Conservation (phyloP, 805 yeast genomes). For the Saccharomyces jurei region DNA sequence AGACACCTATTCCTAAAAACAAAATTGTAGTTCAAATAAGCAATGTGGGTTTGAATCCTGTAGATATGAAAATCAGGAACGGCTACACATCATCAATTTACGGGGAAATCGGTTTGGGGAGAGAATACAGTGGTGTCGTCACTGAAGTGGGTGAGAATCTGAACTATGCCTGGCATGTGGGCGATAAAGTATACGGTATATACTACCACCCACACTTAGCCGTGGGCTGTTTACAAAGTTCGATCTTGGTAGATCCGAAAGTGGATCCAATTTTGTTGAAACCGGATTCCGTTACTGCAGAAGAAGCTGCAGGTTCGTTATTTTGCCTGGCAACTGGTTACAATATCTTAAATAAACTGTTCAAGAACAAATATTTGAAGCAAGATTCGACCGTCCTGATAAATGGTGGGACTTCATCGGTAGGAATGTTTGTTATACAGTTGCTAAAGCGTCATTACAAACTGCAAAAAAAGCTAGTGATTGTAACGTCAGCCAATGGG, state of each 20-base stretch:
- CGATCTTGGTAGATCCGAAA: slow-evolving; percentile 46
- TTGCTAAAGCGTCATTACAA: slow-evolving; percentile 44
- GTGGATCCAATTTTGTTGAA: slow-evolving; percentile 41
- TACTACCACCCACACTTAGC: slow-evolving; percentile 43
- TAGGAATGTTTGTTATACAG: slow-evolving; percentile 57
- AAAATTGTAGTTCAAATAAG: slow-evolving; percentile 50
- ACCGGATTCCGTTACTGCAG: slow-evolving; percentile 39
- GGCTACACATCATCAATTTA: slow-evolving; percentile 44
- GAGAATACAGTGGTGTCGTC: slow-evolving; percentile 59
- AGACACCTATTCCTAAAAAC: slow-evolving; percentile 40
- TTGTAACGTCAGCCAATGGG: slow-evolving; percentile 50
- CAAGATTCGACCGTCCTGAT: slow-evolving; percentile 46
- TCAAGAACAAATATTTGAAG: slow-evolving; percentile 24
- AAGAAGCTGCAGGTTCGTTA: slow-evolving; percentile 59
- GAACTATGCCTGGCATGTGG: slow-evolving; percentile 36
- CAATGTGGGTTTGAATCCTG: slow-evolving; percentile 56
- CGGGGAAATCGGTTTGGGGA: slow-evolving; percentile 58
- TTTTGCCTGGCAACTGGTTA: slow-evolving; percentile 60
- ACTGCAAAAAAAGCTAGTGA: slow-evolving; percentile 44
- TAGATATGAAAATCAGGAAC: slow-evolving; percentile 54
- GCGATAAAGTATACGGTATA: slow-evolving; percentile 61
- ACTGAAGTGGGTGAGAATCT: slow-evolving; percentile 44
- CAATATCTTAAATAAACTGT: slow-evolving; percentile 32
- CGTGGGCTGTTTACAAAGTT: slow-evolving; percentile 51
- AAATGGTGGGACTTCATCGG: slow-evolving; percentile 73